Base-by-base conservation (phyloP, 2,329 filamentous ascomycete genomes). In the Thielaviopsis populi region DNA sequence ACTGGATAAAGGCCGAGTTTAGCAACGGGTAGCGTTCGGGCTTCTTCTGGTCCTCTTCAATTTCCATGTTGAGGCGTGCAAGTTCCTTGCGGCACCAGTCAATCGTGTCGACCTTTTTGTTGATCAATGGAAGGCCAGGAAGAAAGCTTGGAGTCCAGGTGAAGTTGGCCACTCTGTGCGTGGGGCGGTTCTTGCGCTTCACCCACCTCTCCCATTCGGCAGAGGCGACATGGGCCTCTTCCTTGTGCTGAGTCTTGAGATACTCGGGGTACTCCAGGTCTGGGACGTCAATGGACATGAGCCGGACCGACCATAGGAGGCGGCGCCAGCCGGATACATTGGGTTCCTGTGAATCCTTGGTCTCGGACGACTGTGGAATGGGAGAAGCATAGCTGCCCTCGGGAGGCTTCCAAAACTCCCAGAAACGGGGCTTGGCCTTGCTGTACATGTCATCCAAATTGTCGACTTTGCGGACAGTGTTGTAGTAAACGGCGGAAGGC, bases 1-100 rank as follows among this genome's bases (percentile, higher is more conserved):
- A 99, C 72, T 99, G 94, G 67, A 99, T 91, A 69, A 99, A 99
- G 0, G 94, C 94, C 0, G 92, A 96, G 70, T 89, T 96, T 91
- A 96, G 95, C 58, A 91, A 76, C 0, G 92, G 91, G 67, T 90
- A 97, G 3, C 86, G 84, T 68, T 96, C 91, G 0, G 88, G 87
- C 59, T 94, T 80, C 62, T 86, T 81, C 72, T 99, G 94, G 68
- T 97, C 94, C 54, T 86, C 78, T 69, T 96, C 91, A 63, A 99
- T 96, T 72, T 97, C 91, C 62, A 91, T 71, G 68, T 97, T 99
- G 19, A 97, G 78, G 15, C 89, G 83, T 19, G 94, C 91, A 33
- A 99, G 74, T 72, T 97, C 87, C 68, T 85, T 83, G 2, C 94
- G 88, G 69, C 90, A 95, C 77, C 91, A 88, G 71, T 95, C 91